Evolutionary conservation across 495 filamentous ascomycete genomes (phyloP).

Genomic region (Achaetomiella virescens): DNA sequence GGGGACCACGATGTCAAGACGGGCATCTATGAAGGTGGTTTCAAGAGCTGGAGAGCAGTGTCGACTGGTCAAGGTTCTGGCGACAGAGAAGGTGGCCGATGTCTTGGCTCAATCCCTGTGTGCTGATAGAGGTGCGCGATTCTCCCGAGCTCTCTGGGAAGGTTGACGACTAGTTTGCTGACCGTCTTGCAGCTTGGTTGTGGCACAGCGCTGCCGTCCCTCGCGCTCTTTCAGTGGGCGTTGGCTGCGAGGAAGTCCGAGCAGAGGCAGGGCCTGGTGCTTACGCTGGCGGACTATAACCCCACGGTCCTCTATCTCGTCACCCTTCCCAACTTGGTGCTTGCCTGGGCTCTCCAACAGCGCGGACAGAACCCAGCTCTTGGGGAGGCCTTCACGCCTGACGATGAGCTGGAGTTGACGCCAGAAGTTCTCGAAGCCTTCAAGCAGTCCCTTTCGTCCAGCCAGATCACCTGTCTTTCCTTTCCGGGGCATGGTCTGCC

Average conservation of each 20-base stretch:
- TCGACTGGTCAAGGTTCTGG: conserved; percentile 76
- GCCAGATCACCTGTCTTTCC: conserved; percentile 60
- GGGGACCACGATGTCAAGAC: conserved; percentile 81
- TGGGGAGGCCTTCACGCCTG: conserved; percentile 38
- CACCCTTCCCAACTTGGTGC: conserved; percentile 79
- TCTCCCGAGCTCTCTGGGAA: neutral
- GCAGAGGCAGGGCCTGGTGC: conserved; percentile 40
- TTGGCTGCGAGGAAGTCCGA: conserved; percentile 34
- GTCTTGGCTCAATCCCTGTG: conserved; percentile 39
- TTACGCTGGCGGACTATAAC: conserved; percentile 89
- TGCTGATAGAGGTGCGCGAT: conserved; percentile 68
- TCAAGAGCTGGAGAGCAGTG: conserved; percentile 96
- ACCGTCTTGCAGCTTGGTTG: conserved; percentile 65
- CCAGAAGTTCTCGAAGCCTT: conserved; percentile 57
- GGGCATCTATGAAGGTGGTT: conserved; percentile 93
- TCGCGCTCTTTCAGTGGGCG: conserved; percentile 68
- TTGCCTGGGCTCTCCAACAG: conserved; percentile 64
- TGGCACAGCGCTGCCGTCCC: conserved; percentile 79
- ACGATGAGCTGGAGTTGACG: conserved; percentile 71
- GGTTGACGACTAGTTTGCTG: conserved; percentile 7
- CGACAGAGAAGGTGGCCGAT: conserved; percentile 51
- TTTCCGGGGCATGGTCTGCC: conserved; percentile 78
- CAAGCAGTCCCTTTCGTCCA: conserved; percentile 46
- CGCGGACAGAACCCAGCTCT: conserved; percentile 25
- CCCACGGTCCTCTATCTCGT: conserved; percentile 75